Evolutionary conservation across 2,329 filamentous ascomycete species (phyloP).

Genomic region (Arthrobotrys megalospora): DNA sequence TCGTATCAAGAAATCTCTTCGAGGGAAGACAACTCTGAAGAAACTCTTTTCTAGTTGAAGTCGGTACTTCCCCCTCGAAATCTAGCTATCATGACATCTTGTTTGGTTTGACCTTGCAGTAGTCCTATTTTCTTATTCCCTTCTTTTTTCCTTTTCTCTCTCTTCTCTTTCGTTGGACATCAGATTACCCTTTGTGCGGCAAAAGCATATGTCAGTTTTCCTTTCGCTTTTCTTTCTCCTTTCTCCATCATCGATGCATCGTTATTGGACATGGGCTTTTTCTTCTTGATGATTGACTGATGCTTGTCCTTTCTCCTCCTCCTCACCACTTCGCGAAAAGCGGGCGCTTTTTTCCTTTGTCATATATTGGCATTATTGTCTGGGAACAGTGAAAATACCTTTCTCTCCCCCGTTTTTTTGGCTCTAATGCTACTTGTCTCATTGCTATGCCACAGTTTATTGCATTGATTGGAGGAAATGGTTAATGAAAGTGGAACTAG

Average conservation of each 20-base stretch:
- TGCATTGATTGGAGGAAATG: not conserved
- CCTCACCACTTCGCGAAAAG: slow-evolving; percentile 3
- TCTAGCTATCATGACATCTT: slow-evolving; percentile 27
- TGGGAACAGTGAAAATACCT: slow-evolving; percentile 23
- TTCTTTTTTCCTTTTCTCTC: slow-evolving; percentile 10
- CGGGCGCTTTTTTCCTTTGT: slow-evolving; percentile 23
- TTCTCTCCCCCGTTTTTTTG: not conserved
- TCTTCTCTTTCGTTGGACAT: slow-evolving; percentile 42
- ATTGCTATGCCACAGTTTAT: slow-evolving; percentile 1
- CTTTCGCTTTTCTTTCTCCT: slow-evolving; percentile 30
- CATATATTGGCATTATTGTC: slow-evolving; percentile 26
- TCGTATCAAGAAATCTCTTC: slow-evolving; percentile 53
- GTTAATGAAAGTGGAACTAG: not conserved
- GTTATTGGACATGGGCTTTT: not conserved
- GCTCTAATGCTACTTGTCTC: not conserved
- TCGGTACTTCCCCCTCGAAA: slow-evolving; percentile 11
- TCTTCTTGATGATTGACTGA: slow-evolving; percentile 19
- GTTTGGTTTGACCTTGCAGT: slow-evolving; percentile 6
- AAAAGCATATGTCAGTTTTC: slow-evolving; percentile 45
- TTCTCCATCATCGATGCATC: slow-evolving; percentile 2
- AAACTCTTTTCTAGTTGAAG: slow-evolving; percentile 50
- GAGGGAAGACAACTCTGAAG: slow-evolving; percentile 44
- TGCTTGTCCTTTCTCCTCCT: not conserved
- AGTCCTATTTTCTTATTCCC: slow-evolving; percentile 17
- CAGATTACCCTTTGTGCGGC: slow-evolving; percentile 25